phyloP scores from a whole-genome alignment of 805 yeast genomes.

The Tetrapisispora iriomotensis region DNA sequence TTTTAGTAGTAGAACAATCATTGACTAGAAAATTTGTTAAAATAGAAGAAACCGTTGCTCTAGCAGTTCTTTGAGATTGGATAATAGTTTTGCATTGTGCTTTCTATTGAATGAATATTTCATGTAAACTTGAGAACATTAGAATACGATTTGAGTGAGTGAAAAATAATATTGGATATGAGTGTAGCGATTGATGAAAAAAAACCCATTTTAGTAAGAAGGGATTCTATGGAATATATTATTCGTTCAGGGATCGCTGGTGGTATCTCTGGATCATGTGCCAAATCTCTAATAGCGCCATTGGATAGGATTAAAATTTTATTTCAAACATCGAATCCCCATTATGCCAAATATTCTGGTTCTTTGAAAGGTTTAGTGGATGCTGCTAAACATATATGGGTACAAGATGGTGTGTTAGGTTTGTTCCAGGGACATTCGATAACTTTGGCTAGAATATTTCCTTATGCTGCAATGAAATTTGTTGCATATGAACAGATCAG shows the following conservation, averaged over 20 bases:
- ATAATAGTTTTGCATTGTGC: too few species aligned
- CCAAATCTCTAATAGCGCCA: conserved; percentile 92
- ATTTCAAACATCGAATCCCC: conserved; percentile 92
- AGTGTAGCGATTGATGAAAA: too few species aligned
- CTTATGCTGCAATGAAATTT: conserved; percentile 94
- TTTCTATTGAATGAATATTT: too few species aligned
- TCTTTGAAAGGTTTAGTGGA: conserved; percentile 62
- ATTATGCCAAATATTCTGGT: conserved; percentile 70
- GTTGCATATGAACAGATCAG: conserved; percentile 93
- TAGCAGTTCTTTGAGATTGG: too few species aligned
- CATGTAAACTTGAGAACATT: too few species aligned
- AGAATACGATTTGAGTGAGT: too few species aligned
- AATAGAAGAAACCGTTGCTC: too few species aligned
- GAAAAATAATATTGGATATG: too few species aligned
- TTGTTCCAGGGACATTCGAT: conserved; percentile 94
- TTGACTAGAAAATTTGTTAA: too few species aligned
- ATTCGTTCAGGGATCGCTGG: conserved; percentile 85
- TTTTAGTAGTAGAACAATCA: too few species aligned
- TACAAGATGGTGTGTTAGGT: conserved; percentile 65
- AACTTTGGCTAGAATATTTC: conserved; percentile 81
- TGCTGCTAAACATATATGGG: conserved; percentile 62
- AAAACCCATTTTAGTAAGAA: too few species aligned
- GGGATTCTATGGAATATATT: conserved; percentile 68
- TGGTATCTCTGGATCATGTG: conserved; percentile 92
- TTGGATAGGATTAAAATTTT: conserved; percentile 88